Evolutionary conservation across 495 filamentous ascomycete genomes (phyloP).

Genomic region (Penicillium coffeae): DNA sequence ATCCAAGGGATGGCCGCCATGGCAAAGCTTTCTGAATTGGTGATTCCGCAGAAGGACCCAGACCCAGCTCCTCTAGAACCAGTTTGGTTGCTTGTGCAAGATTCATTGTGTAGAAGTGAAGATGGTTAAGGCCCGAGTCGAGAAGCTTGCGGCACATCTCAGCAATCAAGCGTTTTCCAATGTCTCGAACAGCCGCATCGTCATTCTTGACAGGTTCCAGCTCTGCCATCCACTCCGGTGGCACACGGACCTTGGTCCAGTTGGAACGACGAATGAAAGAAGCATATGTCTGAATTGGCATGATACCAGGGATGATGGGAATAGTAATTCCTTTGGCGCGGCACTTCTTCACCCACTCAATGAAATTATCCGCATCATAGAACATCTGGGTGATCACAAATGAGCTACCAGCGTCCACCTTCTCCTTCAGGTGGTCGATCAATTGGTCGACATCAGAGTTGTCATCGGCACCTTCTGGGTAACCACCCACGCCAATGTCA

Average conservation of each 20-base stretch:
- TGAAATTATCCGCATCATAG: conserved; percentile 93
- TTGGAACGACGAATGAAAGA: conserved; percentile 84
- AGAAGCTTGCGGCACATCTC: conserved; percentile 86
- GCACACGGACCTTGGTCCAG: conserved; percentile 82
- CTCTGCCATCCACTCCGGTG: conserved; percentile 71
- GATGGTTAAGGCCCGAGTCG: conserved; percentile 72
- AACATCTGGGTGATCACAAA: conserved; percentile 99
- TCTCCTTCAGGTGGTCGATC: conserved; percentile 94
- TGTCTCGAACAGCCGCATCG: conserved; percentile 84
- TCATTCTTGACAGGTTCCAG: conserved; percentile 96
- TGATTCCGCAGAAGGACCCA: conserved; percentile 69
- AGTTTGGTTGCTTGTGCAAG: conserved; percentile 89
- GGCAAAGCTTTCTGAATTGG: conserved; percentile 82
- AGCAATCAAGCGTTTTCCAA: conserved; percentile 85
- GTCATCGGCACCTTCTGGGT: conserved; percentile 95
- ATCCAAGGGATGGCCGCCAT: conserved; percentile 89
- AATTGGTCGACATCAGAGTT: conserved; percentile 78
- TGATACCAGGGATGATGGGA: conserved; percentile 95
- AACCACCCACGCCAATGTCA: conserved; percentile 95
- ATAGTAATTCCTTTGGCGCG: conserved; percentile 79
- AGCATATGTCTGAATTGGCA: conserved; percentile 96
- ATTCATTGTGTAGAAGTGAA: conserved; percentile 99
- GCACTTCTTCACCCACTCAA: conserved; percentile 82
- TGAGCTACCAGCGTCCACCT: conserved; percentile 88
- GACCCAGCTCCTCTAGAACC: conserved; percentile 82